Percentiles rank a stretch among this genome's conserved stretches.
These are phyloP conservation scores for Pterocarpus santalinus DNA, from an alignment of 306 rosid species.

Conservation along the genomic window DNA sequence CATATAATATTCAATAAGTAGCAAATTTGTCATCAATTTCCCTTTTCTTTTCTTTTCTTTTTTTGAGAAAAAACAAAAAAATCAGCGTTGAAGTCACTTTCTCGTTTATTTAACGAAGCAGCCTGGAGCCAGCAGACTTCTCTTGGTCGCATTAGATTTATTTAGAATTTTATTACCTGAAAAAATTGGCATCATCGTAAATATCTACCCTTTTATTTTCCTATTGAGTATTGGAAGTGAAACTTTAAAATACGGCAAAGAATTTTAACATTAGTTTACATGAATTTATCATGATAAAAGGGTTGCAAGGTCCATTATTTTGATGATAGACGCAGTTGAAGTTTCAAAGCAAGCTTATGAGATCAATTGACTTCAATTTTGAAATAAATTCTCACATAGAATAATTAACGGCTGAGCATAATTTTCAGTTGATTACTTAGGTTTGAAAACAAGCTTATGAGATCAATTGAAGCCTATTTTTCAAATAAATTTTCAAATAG, in stretches of 20 bases:
- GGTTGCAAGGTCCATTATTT: background rate
- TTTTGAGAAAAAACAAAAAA: background rate
- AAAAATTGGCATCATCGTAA: background rate
- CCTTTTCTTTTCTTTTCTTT: background rate
- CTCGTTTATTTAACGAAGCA: conserved; percentile 36
- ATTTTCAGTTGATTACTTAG: background rate
- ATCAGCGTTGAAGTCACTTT: conserved; percentile 42
- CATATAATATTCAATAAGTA: conserved; percentile 7
- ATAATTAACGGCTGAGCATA: conserved; percentile 11
- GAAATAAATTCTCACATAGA: background rate
- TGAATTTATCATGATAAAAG: conserved; percentile 17
- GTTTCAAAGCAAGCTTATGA: conserved; percentile 28
- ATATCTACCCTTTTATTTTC: conserved; percentile 3
- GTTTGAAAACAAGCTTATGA: background rate
- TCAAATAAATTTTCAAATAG: background rate
- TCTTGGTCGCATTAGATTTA: conserved; percentile 26
- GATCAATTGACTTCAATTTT: background rate
- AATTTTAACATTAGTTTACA: background rate
- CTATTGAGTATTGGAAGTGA: background rate
- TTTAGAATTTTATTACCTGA: background rate
- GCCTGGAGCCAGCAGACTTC: conserved; percentile 50
- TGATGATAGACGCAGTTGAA: background rate
- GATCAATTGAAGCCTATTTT: background rate
- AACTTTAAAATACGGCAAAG: background rate
- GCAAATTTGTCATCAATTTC: conserved; percentile 31